Evolutionary conservation across 139 green algal genomes (phyloP).

Genomic region (Pleodorina starrii): DNA sequence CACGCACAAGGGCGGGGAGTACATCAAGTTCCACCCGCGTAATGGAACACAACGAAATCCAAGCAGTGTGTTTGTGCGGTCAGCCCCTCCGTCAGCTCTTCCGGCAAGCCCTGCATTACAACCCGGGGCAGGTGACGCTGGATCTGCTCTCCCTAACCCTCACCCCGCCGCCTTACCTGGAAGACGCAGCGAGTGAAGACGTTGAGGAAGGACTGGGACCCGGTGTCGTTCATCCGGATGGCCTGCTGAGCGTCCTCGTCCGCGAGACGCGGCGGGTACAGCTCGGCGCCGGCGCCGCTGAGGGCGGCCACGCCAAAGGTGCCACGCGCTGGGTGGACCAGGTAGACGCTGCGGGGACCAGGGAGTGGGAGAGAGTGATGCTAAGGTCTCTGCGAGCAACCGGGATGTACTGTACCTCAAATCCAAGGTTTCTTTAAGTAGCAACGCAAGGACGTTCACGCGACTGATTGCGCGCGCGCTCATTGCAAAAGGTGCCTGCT

Average conservation of each 20-base stretch:
- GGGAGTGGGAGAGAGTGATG: no score
- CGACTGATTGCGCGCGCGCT: no score
- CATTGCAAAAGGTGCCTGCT: no score
- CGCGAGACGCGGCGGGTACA: slow-evolving; percentile 13
- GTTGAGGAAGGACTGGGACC: neutral
- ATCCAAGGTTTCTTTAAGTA: no score
- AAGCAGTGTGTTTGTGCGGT: neutral
- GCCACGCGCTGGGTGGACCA: slow-evolving; percentile 1
- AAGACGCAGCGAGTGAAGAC: slow-evolving; percentile 48
- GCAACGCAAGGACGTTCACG: no score
- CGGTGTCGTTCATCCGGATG: neutral
- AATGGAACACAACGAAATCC: neutral
- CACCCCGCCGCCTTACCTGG: no score
- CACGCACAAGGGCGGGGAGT: no score
- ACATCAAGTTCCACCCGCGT: neutral
- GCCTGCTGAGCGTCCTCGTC: neutral
- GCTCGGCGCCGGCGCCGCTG: slow-evolving; percentile 15
- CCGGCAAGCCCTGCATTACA: no score
- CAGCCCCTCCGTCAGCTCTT: neutral
- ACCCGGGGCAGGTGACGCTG: no score
- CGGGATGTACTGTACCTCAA: no score
- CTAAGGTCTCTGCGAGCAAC: no score
- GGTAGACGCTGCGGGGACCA: slow-evolving; percentile 42
- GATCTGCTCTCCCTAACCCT: no score
- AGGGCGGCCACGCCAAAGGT: slow-evolving; percentile 28